Percentiles rank a stretch among this genome's conserved stretches.
Conservation (phyloP, 345 rosid genomes). For the Eucalyptus globulus region DNA sequence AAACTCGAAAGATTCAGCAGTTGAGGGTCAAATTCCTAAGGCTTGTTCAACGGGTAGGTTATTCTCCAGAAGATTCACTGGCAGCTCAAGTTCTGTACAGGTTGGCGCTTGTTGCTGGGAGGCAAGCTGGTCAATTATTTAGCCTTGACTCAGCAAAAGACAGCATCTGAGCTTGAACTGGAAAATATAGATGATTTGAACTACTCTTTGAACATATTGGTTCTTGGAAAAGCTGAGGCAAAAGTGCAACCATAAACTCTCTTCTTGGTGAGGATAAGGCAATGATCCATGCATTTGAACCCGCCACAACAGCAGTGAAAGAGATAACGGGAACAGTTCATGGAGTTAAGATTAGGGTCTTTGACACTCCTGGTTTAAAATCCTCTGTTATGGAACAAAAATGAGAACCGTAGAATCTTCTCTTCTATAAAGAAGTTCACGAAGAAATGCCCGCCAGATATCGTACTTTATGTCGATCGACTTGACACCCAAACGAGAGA, state of each 20-base stretch:
- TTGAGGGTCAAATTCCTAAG: constrained; percentile 75
- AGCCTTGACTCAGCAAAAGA: constrained; percentile 71
- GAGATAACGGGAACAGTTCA: constrained; percentile 57
- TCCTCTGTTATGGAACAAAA: constrained; percentile 79
- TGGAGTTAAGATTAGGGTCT: constrained; percentile 57
- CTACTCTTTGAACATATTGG: constrained; percentile 70
- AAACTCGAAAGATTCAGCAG: constrained; percentile 74
- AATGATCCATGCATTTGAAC: constrained; percentile 61
- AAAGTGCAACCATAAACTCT: constrained; percentile 90
- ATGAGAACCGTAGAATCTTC: constrained; percentile 46
- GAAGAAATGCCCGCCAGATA: constrained; percentile 69
- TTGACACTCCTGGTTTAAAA: constrained; percentile 81
- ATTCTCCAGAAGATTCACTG: constrained; percentile 68
- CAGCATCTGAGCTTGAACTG: constrained; percentile 63
- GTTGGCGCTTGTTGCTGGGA: constrained; percentile 62
- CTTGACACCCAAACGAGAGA: constrained; percentile 79
- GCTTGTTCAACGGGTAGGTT: constrained; percentile 73
- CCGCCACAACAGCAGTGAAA: constrained; percentile 57
- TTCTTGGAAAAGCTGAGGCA: constrained; percentile 88
- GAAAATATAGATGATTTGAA: constrained; percentile 51
- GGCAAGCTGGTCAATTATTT: constrained; percentile 56
- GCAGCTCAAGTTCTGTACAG: constrained; percentile 82
- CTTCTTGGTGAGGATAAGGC: constrained; percentile 71
- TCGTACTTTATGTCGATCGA: constrained; percentile 83
- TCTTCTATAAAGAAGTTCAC: constrained; percentile 54